phyloP scores from a whole-genome alignment of 1,139 yeast species.

The Entelexis paramagnoliae region DNA sequence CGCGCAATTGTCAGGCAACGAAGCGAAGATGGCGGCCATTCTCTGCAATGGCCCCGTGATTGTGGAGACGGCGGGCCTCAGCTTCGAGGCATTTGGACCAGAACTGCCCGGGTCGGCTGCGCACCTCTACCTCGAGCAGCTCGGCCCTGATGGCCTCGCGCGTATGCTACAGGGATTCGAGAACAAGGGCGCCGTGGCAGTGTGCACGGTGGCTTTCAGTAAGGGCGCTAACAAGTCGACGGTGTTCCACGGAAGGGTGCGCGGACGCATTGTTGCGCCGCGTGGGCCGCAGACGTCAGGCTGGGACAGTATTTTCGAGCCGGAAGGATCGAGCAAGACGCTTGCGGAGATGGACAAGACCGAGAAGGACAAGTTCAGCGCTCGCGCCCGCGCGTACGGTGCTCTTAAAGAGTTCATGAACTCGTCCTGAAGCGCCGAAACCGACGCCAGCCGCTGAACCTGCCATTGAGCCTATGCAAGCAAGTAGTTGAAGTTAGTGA shows the following conservation, averaged over 20 bases:
- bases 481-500: too few species aligned
- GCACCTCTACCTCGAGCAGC: slow-evolving; percentile 23
- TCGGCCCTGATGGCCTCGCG: slow-evolving; percentile 23
- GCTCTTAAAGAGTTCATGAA: slow-evolving; percentile 53
- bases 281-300: slow-evolving; percentile 80
- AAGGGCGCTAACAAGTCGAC: slow-evolving; percentile 62
- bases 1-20: slow-evolving; percentile 66
- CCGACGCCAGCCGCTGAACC: too few species aligned
- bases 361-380: slow-evolving; percentile 71
- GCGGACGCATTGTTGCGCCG: slow-evolving; percentile 65
- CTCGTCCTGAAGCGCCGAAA: neutral
- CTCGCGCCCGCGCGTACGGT: slow-evolving; percentile 71
- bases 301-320: slow-evolving; percentile 88
- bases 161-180: slow-evolving; percentile 68
- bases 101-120: slow-evolving; percentile 86
- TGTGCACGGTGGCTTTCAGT: slow-evolving; percentile 87
- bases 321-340: slow-evolving; percentile 55
- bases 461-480: too few species aligned
- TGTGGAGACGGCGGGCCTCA: slow-evolving; percentile 90
- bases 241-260: slow-evolving; percentile 75
- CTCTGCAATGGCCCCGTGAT: slow-evolving; percentile 62
- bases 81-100: slow-evolving; percentile 59
- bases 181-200: slow-evolving; percentile 76
- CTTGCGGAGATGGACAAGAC: slow-evolving; percentile 75
- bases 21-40: slow-evolving; percentile 67